phyloP scores from a whole-genome alignment of 2,329 filamentous ascomycete genomes.

The Nemania diffusa region DNA sequence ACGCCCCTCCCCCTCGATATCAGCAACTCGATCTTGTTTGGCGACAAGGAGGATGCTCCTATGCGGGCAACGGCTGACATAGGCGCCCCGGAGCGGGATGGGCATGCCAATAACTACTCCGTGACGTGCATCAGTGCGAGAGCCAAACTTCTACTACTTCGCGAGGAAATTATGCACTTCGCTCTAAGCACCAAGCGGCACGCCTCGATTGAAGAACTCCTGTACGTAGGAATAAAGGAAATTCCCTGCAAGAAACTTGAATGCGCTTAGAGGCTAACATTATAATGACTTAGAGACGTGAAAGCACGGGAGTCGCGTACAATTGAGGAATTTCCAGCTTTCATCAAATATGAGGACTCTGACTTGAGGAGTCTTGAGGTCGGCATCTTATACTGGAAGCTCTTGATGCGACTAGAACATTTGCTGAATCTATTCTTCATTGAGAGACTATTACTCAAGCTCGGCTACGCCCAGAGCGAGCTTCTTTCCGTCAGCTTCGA shows the following conservation, averaged over 20 bases:
- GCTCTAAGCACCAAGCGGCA: conserved; percentile 57
- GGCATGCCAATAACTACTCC: conserved; percentile 45
- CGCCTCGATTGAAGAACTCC: conserved; percentile 51
- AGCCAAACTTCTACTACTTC: conserved; percentile 57
- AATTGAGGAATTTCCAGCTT: conserved; percentile 51
- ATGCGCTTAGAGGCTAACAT: conserved; percentile 7
- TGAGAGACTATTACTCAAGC: conserved; percentile 64
- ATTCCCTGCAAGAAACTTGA: not conserved
- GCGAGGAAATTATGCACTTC: conserved; percentile 69
- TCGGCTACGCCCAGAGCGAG: conserved; percentile 52
- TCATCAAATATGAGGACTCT: conserved; percentile 53
- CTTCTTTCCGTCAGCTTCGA: conserved; percentile 59
- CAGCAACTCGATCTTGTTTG: conserved; percentile 50
- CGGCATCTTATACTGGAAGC: conserved; percentile 54
- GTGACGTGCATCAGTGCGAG: conserved; percentile 49
- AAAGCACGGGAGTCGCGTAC: conserved; percentile 50
- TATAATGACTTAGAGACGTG: conserved; percentile 46
- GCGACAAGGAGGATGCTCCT: conserved; percentile 43
- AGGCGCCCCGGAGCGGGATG: conserved; percentile 54
- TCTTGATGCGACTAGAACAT: conserved; percentile 61
- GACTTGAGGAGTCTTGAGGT: conserved; percentile 50
- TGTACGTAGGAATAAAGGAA: conserved; percentile 38
- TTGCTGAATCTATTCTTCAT: conserved; percentile 69
- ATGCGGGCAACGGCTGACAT: conserved; percentile 44
- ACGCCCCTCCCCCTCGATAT: conserved; percentile 56